These are phyloP conservation scores for Cercospora brassicicola DNA, from an alignment of 2,329 filamentous ascomycete genomes.

Conservation along the genomic window DNA sequence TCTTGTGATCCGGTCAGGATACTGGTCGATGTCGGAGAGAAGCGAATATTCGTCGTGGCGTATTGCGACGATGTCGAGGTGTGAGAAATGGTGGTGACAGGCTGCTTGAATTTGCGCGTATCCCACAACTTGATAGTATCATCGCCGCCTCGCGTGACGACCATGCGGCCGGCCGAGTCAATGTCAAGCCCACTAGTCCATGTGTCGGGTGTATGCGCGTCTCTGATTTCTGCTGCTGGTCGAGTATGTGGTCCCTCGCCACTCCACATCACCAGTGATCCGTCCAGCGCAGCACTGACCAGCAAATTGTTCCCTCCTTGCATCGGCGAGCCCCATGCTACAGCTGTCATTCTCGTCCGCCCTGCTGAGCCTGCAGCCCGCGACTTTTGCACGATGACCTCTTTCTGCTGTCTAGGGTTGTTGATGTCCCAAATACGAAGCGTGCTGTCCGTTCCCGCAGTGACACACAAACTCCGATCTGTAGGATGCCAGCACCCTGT, in stretches of 20 bases:
- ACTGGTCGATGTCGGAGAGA: conserved; percentile 78
- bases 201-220: conserved; percentile 77
- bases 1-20: conserved; percentile 86
- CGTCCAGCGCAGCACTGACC: conserved; percentile 81
- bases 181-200: conserved; percentile 94
- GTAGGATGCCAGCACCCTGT: conserved; percentile 88
- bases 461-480: conserved; percentile 80
- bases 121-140: conserved; percentile 96
- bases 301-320: conserved; percentile 79
- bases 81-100: conserved; percentile 76
- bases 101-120: conserved; percentile 88
- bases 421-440: conserved; percentile 97
- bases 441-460: conserved; percentile 91
- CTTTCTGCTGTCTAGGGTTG: conserved; percentile 82
- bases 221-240: conserved; percentile 77
- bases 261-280: conserved; percentile 86
- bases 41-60: conserved; percentile 81
- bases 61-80: conserved; percentile 80
- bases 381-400: conserved; percentile 95
- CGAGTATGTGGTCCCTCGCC: conserved; percentile 83
- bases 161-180: conserved; percentile 83
- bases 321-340: conserved; percentile 76
- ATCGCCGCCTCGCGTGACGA: conserved; percentile 88
- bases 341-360: conserved; percentile 87
- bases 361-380: conserved; percentile 83